These are phyloP conservation scores for Clonostachys rhizophaga DNA, from an alignment of 2,329 filamentous ascomycete genomes.

Conservation along the genomic window DNA sequence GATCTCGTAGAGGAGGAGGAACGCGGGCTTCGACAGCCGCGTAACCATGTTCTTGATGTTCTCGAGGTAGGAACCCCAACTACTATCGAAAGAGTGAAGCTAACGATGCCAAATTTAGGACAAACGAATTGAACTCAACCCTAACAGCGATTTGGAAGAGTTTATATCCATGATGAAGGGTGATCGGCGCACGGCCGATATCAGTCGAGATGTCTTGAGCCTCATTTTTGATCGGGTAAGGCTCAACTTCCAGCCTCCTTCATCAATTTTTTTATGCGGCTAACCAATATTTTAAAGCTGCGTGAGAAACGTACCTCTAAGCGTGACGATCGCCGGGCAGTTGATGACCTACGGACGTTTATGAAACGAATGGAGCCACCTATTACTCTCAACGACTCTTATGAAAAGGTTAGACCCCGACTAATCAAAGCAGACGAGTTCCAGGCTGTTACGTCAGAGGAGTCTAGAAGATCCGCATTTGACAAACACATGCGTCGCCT, in stretches of 20 bases:
- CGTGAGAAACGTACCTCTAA: constrained; percentile 85
- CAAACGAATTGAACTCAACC: constrained; percentile 84
- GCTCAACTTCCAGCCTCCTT: constrained; percentile 5
- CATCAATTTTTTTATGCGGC: background rate
- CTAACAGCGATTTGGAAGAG: constrained; percentile 83
- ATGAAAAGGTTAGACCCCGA: constrained; percentile 79
- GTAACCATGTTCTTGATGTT: constrained; percentile 83
- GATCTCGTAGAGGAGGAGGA: constrained; percentile 94
- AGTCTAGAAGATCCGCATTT: constrained; percentile 77
- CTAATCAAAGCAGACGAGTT: constrained; percentile 82
- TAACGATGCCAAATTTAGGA: constrained; percentile 47
- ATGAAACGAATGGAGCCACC: constrained; percentile 91
- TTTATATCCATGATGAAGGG: constrained; percentile 78
- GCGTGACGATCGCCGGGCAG: constrained; percentile 76
- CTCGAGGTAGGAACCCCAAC: constrained; percentile 62
- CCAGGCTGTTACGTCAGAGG: constrained; percentile 75
- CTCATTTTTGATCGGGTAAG: constrained; percentile 79
- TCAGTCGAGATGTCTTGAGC: constrained; percentile 73
- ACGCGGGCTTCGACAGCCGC: constrained; percentile 71
- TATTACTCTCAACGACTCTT: constrained; percentile 72
- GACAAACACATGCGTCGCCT: constrained; percentile 88
- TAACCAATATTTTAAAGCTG: constrained; percentile 41
- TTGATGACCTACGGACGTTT: constrained; percentile 78
- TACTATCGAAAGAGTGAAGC: background rate
- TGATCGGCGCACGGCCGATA: constrained; percentile 83